Percentiles rank a stretch among this genome's conserved stretches.
Conservation (phyloP, 345 rosid species). For the Camelina hispida region DNA sequence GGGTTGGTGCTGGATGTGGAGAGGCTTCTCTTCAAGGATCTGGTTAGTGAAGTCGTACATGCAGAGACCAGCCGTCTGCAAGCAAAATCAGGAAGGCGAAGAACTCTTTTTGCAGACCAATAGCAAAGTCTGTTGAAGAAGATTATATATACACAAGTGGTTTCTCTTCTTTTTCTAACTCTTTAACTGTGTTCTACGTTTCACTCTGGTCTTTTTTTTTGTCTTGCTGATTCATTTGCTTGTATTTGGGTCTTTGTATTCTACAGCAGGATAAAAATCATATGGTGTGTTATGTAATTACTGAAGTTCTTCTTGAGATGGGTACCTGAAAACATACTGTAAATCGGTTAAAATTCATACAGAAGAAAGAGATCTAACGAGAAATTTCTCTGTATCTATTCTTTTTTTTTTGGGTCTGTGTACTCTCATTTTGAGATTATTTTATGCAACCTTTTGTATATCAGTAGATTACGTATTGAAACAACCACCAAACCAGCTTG, state of each 20-base stretch:
- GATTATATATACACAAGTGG: slow-evolving; percentile 15
- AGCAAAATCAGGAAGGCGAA: slow-evolving; percentile 55
- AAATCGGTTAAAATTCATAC: slow-evolving; percentile 8
- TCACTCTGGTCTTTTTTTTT: slow-evolving; percentile 8
- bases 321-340: slow-evolving; percentile 3
- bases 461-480: not conserved
- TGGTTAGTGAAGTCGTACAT: slow-evolving; percentile 71
- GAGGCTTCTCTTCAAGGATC: slow-evolving; percentile 80
- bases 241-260: slow-evolving; percentile 17
- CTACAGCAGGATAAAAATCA: slow-evolving; percentile 16
- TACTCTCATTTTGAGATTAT: not conserved
- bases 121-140: slow-evolving; percentile 35
- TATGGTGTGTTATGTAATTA: slow-evolving; percentile 37
- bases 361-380: slow-evolving; percentile 12
- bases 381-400: not conserved
- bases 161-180: slow-evolving; percentile 35
- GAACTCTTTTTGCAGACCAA: slow-evolving; percentile 64
- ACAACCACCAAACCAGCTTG: not conserved
- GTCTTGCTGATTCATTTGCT: slow-evolving; percentile 25
- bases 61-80: slow-evolving; percentile 53
- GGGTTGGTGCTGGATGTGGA: slow-evolving; percentile 77
- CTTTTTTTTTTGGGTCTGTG: not conserved
- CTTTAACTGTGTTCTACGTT: slow-evolving; percentile 22
- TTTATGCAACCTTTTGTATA: slow-evolving; percentile 6
- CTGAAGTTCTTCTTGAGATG: slow-evolving; percentile 35